Conservation (phyloP, 176 grass and related monocot species). For the Bromus sterilis region DNA sequence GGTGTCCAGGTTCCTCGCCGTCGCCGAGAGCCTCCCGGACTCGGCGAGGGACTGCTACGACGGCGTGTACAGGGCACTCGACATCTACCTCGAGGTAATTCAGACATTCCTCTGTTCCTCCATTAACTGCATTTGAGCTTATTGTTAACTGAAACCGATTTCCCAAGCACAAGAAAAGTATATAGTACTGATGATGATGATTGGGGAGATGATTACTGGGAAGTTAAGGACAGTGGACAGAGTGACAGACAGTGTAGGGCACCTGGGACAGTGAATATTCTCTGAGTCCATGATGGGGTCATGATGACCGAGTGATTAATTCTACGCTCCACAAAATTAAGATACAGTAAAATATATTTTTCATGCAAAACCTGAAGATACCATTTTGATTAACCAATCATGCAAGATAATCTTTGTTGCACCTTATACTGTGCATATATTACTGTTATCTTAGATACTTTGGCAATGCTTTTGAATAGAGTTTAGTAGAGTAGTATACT, state of each 20-base stretch:
- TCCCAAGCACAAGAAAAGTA: background rate
- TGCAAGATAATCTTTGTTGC: background rate
- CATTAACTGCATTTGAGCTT: too few relatives aligned
- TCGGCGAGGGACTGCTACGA: slow-evolving; percentile 83
- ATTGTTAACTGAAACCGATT: background rate
- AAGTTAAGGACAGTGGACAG: background rate
- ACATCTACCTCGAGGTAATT: slow-evolving; percentile 87
- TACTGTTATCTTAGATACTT: background rate
- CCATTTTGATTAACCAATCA: too few relatives aligned
- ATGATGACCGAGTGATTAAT: background rate
- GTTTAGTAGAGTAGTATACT: background rate
- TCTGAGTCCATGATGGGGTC: slow-evolving; percentile 2
- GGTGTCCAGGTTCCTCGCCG: slow-evolving; percentile 71
- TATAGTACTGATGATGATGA: background rate
- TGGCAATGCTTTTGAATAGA: background rate
- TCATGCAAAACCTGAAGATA: too few relatives aligned
- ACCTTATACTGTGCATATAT: background rate
- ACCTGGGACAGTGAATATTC: slow-evolving; percentile 13
- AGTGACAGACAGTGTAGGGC: background rate
- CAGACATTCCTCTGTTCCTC: background rate
- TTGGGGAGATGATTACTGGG: background rate
- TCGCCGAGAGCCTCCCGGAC: slow-evolving; percentile 84
- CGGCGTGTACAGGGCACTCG: slow-evolving; percentile 83
- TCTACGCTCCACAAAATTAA: too few relatives aligned
- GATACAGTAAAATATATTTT: too few relatives aligned